Percentiles rank a stretch among this genome's conserved stretches.
These are phyloP conservation scores for Argentina anserina DNA, from an alignment of 306 rosid genomes.

Conservation along the genomic window DNA sequence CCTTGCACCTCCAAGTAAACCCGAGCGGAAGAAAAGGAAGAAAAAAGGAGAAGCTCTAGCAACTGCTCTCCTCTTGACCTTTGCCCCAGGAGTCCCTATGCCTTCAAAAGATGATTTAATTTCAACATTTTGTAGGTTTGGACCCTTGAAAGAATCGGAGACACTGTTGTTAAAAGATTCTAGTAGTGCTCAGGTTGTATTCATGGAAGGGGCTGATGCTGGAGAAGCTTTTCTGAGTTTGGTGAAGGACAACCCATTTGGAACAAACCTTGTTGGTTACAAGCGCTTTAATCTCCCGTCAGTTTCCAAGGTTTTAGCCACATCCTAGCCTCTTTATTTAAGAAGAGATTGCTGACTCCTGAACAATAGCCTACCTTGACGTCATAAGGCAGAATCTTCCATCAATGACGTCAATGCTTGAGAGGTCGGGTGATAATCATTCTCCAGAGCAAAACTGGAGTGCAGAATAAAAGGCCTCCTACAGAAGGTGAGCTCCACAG, in stretches of 20 bases:
- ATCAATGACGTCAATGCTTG: slow-evolving; percentile 66
- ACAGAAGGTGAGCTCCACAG: slow-evolving; percentile 65
- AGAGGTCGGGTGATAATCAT: slow-evolving; percentile 62
- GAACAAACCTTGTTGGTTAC: slow-evolving; percentile 44
- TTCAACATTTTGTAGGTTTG: slow-evolving; percentile 62
- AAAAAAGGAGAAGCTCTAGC: slow-evolving; percentile 34
- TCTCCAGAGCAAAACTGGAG: slow-evolving; percentile 62
- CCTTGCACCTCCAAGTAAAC: slow-evolving; percentile 31
- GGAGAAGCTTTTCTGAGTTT: slow-evolving; percentile 51
- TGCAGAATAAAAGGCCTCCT: slow-evolving; percentile 58
- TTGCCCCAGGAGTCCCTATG: slow-evolving; percentile 48
- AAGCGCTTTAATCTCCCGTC: slow-evolving; percentile 45
- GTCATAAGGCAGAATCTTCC: slow-evolving; percentile 59
- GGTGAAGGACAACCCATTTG: slow-evolving; percentile 55
- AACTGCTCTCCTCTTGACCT: slow-evolving; percentile 59
- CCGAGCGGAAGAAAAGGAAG: slow-evolving; percentile 34
- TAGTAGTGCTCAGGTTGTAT: slow-evolving; percentile 54
- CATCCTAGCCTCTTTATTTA: slow-evolving; percentile 20
- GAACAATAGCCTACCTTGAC: slow-evolving; percentile 41
- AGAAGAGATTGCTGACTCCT: slow-evolving; percentile 12
- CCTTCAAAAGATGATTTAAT: slow-evolving; percentile 68
- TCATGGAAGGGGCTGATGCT: slow-evolving; percentile 54
- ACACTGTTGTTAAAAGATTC: slow-evolving; percentile 43
- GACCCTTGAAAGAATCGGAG: slow-evolving; percentile 69
- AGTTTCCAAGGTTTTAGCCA: slow-evolving; percentile 16